A percentile compares a stretch with the other conserved stretches of the same genome.
These are phyloP conservation scores for Hypoxylon sp. DNA, from an alignment of 2,329 filamentous ascomycete species.

Conservation along the genomic window DNA sequence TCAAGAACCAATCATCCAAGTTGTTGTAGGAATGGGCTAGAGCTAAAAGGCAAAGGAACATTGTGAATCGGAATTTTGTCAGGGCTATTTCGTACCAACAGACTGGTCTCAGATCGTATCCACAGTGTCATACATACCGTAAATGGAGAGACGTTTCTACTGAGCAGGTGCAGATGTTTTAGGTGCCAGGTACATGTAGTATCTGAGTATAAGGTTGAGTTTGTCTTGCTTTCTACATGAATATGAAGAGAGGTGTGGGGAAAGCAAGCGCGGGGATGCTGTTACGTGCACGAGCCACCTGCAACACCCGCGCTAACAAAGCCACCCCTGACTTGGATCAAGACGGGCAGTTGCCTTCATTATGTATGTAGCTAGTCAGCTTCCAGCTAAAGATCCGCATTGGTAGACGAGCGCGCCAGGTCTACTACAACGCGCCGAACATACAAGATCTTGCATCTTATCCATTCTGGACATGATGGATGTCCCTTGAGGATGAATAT, in stretches of 20 bases:
- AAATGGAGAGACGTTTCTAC: not conserved
- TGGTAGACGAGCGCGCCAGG: constrained; percentile 2
- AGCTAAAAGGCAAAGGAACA: not conserved
- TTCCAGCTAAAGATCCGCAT: not conserved
- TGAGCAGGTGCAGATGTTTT: not conserved
- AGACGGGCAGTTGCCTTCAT: not conserved
- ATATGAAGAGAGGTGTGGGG: no score
- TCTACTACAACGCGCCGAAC: constrained; percentile 9
- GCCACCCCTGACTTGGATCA: not conserved
- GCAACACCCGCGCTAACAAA: not conserved
- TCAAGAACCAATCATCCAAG: not conserved
- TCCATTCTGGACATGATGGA: constrained; percentile 18
- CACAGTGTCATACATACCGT: not conserved
- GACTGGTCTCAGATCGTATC: not conserved
- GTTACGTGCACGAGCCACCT: not conserved
- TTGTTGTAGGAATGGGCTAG: not conserved
- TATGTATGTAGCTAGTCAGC: no score
- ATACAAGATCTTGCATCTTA: constrained; percentile 6
- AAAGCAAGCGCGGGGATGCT: not conserved
- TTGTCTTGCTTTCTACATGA: no score
- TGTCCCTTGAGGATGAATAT: constrained; percentile 34
- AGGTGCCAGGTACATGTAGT: no score
- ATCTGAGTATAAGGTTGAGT: not conserved
- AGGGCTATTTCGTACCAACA: no score
- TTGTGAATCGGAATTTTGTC: not conserved